These are phyloP conservation scores for Bolboschoenoplectus hybrid DNA, from an alignment of 202 grass and related monocot species.

Conservation along the genomic window DNA sequence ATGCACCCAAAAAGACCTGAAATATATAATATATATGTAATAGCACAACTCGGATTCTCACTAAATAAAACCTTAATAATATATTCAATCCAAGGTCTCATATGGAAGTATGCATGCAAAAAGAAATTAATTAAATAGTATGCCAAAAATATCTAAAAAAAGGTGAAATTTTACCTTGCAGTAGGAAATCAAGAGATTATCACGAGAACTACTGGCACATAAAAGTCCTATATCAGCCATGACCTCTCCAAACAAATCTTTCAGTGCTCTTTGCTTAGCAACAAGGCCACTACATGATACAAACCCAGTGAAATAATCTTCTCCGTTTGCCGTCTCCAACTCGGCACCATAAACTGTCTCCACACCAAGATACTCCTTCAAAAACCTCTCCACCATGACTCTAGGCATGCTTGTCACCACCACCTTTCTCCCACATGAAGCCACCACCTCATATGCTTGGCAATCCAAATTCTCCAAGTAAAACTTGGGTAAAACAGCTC, in stretches of 20 bases:
- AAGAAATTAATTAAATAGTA: not conserved
- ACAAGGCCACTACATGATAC: constrained; percentile 29
- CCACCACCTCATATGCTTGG: constrained; percentile 53
- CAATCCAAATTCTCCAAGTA: constrained; percentile 66
- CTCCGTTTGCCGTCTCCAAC: constrained; percentile 46
- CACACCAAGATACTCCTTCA: constrained; percentile 63
- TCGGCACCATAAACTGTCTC: constrained; percentile 61
- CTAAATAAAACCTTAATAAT: too few relatives aligned
- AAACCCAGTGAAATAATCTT: constrained; percentile 66
- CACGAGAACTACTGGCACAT: constrained; percentile 27
- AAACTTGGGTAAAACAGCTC: constrained; percentile 84
- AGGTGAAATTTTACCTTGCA: constrained; percentile 57
- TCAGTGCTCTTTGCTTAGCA: constrained; percentile 36
- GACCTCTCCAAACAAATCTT: constrained; percentile 36
- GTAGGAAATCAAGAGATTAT: constrained; percentile 49
- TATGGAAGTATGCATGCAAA: not conserved
- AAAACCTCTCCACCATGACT: constrained; percentile 72
- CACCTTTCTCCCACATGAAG: constrained; percentile 47
- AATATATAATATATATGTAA: not conserved
- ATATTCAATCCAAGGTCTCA: too few relatives aligned
- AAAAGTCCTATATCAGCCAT: constrained; percentile 59
- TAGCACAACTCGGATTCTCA: not conserved
- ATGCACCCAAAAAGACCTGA: not conserved
- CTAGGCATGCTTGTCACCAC: constrained; percentile 63
- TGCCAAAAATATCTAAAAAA: not conserved